Conservation (phyloP, 2,329 filamentous ascomycete species). For the Mollisiaceae sp. region DNA sequence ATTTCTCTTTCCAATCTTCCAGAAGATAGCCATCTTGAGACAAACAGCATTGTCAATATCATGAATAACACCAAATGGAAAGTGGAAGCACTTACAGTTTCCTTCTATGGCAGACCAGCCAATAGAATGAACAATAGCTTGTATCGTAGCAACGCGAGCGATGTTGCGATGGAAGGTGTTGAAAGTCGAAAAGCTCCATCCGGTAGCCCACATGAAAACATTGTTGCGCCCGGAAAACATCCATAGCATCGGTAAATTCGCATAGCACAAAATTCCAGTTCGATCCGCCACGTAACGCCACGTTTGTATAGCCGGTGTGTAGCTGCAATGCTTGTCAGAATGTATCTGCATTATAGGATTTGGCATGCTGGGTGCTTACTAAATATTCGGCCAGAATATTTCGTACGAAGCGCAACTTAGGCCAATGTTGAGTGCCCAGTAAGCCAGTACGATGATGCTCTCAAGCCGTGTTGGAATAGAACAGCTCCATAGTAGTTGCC, state of each 20-base stretch:
- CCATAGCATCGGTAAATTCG: slow-evolving; percentile 69
- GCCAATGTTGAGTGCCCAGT: slow-evolving; percentile 45
- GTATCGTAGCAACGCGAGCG: slow-evolving; percentile 64
- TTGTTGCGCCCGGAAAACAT: slow-evolving; percentile 72
- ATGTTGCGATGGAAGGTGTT: slow-evolving; percentile 72
- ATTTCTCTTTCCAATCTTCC: background rate
- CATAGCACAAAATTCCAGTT: slow-evolving; percentile 66
- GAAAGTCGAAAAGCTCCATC: slow-evolving; percentile 71
- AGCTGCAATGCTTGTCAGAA: slow-evolving; percentile 28
- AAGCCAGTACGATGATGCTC: slow-evolving; percentile 45
- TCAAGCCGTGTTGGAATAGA: slow-evolving; percentile 53
- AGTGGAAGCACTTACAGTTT: slow-evolving; percentile 47
- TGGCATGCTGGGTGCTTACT: background rate
- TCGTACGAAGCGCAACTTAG: background rate
- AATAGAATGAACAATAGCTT: slow-evolving; percentile 67
- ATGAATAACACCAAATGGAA: background rate
- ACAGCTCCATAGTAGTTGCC: slow-evolving; percentile 42
- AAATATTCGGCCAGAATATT: slow-evolving; percentile 8
- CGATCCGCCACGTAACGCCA: slow-evolving; percentile 65
- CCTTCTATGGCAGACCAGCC: slow-evolving; percentile 53
- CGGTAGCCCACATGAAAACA: slow-evolving; percentile 67
- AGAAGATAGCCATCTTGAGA: no score
- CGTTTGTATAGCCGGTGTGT: slow-evolving; percentile 46
- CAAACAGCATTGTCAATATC: background rate
- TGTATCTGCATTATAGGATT: background rate